Conservation (phyloP, 176 grass and related monocot species). For the Otatea glauca region DNA sequence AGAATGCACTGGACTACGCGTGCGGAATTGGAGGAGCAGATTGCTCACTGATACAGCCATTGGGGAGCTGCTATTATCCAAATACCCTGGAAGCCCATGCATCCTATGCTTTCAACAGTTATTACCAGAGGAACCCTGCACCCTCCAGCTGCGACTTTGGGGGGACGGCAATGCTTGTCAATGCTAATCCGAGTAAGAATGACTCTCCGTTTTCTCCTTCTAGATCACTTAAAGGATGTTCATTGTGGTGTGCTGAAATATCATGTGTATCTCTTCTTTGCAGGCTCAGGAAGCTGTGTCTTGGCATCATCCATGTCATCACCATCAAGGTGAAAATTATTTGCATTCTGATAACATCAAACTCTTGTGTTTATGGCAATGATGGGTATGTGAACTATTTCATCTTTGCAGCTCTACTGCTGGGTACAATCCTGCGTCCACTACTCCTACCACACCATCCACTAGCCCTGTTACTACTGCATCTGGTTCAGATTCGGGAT, state of each 20-base stretch:
- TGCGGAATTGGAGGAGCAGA: slow-evolving; percentile 71
- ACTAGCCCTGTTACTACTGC: slow-evolving; percentile 29
- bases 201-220: not conserved
- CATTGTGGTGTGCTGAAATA: slow-evolving; percentile 20
- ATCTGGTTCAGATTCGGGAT: slow-evolving; percentile 55
- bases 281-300: slow-evolving; percentile 66
- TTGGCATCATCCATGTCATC: slow-evolving; percentile 44
- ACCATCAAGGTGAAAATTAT: slow-evolving; percentile 49
- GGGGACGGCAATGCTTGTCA: slow-evolving; percentile 63
- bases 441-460: slow-evolving; percentile 36
- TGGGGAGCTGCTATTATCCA: slow-evolving; percentile 74
- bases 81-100: slow-evolving; percentile 79
- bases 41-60: slow-evolving; percentile 71
- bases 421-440: slow-evolving; percentile 54
- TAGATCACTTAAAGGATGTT: not conserved
- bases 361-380: not conserved
- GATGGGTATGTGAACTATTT: slow-evolving; percentile 27
- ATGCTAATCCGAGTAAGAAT: slow-evolving; percentile 75
- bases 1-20: slow-evolving; percentile 79
- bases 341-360: slow-evolving; percentile 19
- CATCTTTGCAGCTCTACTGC: slow-evolving; percentile 49
- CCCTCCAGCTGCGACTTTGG: slow-evolving; percentile 77
- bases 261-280: slow-evolving; percentile 19
- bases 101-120: slow-evolving; percentile 83
- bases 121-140: slow-evolving; percentile 76